Percentiles rank a stretch among this genome's conserved stretches.
phyloP scores from a whole-genome alignment of 345 rosid genomes.

The Murraya koenigii region DNA sequence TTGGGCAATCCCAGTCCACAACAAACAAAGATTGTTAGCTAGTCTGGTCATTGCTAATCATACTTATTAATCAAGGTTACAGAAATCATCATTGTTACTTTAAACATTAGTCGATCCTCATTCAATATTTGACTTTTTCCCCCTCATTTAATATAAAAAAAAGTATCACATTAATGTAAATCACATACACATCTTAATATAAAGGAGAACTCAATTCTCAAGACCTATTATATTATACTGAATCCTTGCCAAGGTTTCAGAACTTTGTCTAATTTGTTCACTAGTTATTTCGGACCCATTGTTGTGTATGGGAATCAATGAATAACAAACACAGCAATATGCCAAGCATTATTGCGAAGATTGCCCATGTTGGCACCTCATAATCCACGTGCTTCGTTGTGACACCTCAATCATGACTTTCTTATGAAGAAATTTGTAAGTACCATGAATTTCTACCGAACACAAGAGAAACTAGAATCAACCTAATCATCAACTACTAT shows the following conservation, averaged over 20 bases:
- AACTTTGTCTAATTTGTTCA: not conserved
- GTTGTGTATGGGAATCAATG: not conserved
- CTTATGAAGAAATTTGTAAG: not conserved
- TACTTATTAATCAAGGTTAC: slow-evolving; percentile 22
- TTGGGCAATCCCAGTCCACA: slow-evolving; percentile 13
- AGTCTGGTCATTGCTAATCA: slow-evolving; percentile 12
- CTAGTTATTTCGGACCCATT: not conserved
- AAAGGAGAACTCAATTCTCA: not conserved
- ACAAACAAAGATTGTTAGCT: not conserved
- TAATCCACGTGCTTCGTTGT: slow-evolving; percentile 29
- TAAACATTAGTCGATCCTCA: slow-evolving; percentile 12
- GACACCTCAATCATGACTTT: slow-evolving; percentile 3
- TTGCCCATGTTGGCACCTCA: slow-evolving; percentile 14
- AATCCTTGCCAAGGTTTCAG: not conserved
- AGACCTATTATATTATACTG: not conserved
- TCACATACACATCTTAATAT: not conserved
- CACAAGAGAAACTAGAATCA: not conserved
- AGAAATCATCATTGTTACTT: not conserved
- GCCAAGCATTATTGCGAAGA: slow-evolving; percentile 19
- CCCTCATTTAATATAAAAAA: not conserved
- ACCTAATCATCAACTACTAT: slow-evolving; percentile 9
- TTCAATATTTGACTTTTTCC: not conserved
- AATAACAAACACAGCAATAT: not conserved
- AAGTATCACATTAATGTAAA: not conserved
- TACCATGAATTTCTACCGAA: slow-evolving; percentile 2